Conservation (phyloP, 1,284 basidiomycete genomes). For the Cystobasidium sp. region DNA sequence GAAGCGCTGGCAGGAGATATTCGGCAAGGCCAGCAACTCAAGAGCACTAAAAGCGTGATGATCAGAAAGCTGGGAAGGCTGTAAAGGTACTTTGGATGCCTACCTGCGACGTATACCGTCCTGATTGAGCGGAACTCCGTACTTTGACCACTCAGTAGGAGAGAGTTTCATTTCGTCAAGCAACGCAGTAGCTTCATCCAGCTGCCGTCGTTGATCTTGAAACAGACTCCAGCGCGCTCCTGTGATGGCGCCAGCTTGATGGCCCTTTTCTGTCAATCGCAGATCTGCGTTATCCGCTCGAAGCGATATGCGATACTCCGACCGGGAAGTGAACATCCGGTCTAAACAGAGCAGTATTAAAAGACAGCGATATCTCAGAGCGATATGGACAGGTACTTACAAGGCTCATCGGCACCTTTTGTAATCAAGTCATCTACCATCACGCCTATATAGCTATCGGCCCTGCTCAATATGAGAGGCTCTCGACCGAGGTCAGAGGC, state of each 20-base stretch:
- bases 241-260: slow-evolving; percentile 66
- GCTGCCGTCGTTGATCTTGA: slow-evolving; percentile 61
- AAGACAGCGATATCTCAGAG: background rate
- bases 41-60: slow-evolving; percentile 64
- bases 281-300: slow-evolving; percentile 85
- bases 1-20: slow-evolving; percentile 63
- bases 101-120: slow-evolving; percentile 55
- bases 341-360: slow-evolving; percentile 60
- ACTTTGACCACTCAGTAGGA: slow-evolving; percentile 55
- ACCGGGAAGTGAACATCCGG: slow-evolving; percentile 89
- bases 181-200: slow-evolving; percentile 63
- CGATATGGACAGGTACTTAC: slow-evolving; percentile 45
- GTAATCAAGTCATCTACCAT: slow-evolving; percentile 88
- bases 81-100: slow-evolving; percentile 8
- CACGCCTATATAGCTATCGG: slow-evolving; percentile 82
- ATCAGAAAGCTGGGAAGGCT: background rate
- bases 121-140: slow-evolving; percentile 54
- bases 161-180: slow-evolving; percentile 59
- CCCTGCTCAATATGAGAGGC: slow-evolving; percentile 72
- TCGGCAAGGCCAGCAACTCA: slow-evolving; percentile 72
- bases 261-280: slow-evolving; percentile 74
- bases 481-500: slow-evolving; percentile 65
- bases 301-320: slow-evolving; percentile 84
- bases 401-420: slow-evolving; percentile 86
- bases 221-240: slow-evolving; percentile 68